Base-by-base conservation (phyloP, 2,329 filamentous ascomycete genomes). In the Hypoxylon sp. region DNA sequence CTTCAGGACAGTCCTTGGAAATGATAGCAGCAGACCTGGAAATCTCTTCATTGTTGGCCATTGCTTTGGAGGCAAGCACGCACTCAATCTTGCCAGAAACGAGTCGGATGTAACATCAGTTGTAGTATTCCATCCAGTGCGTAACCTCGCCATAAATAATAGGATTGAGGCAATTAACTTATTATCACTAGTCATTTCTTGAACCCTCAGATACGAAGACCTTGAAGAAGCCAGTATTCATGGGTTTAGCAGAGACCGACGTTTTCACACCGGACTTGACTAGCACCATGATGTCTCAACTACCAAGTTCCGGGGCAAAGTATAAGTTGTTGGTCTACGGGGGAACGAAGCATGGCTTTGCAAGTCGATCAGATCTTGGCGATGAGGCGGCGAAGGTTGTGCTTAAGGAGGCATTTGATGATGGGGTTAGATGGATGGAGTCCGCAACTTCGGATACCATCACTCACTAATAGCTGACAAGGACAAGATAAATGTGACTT, bases 111-210 rank as follows among this genome's bases (percentile, higher is more conserved):
- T 45, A 9, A 35, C 34, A 23, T 51, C 47, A 19, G 19, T 51
- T 11, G n/a, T 51, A 12, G 35, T 51, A 15, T 51, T 44, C 8
- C 47, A 51, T 25, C 47, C 47, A 8, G 47, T 51, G 16, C 44
- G 47, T 38, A 15, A 5, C 13, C 11, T 19, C 13, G 15, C 2
- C 8, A n/a, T n/a, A n/a, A n/a, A n/a, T n/a, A n/a, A n/a, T n/a
- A n/a, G n/a, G n/a, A n/a, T n/a, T n/a, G n/a, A n/a, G n/a, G n/a
- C n/a, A n/a, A n/a, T n/a, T n/a, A n/a, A n/a, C n/a, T n/a, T n/a
- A n/a, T n/a, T n/a, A n/a, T n/a, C n/a, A n/a, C n/a, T 11, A 51
- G 47, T 51, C 47, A n/a, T 51, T 51, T 13, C 40, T 51, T 6
- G 47, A 51, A 7, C 16, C 47, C 7, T 30, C 27, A 3, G 47